A percentile compares a stretch with the other conserved stretches of the same genome.
These are phyloP conservation scores for Canavalia ensiformis DNA, from an alignment of 306 rosid species.

Conservation along the genomic window DNA sequence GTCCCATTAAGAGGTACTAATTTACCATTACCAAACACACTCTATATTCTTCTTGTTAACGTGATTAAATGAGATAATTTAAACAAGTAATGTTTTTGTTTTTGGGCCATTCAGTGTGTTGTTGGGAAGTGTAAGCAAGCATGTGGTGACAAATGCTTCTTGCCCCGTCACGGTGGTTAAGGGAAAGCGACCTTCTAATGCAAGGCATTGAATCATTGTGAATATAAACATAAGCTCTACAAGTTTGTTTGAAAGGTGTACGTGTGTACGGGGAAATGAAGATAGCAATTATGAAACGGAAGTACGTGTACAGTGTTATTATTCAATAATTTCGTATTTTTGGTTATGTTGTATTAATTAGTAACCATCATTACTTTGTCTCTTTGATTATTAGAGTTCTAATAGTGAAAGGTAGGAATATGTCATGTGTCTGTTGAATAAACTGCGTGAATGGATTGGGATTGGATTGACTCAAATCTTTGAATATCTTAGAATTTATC, in stretches of 20 bases:
- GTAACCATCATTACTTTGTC: neutral
- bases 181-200: slow-evolving; percentile 53
- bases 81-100: neutral
- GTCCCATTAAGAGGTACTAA: slow-evolving; percentile 66
- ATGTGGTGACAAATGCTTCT: slow-evolving; percentile 73
- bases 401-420: neutral
- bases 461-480: neutral
- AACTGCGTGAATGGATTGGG: neutral
- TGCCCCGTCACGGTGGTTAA: slow-evolving; percentile 84
- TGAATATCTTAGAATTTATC: neutral
- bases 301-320: neutral
- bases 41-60: slow-evolving; percentile 10
- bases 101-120: slow-evolving; percentile 57
- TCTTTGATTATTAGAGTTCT: neutral
- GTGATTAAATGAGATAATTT: slow-evolving; percentile 10
- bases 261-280: neutral
- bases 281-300: neutral
- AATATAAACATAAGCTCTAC: neutral
- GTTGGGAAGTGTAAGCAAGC: slow-evolving; percentile 79
- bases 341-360: neutral
- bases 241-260: slow-evolving; percentile 36
- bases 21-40: slow-evolving; percentile 27
- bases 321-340: neutral
- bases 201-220: slow-evolving; percentile 30
- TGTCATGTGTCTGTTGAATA: slow-evolving; percentile 23